Evolutionary conservation across 176 grass and related monocot species (phyloP).

Genomic region (Carex myosuroides): DNA sequence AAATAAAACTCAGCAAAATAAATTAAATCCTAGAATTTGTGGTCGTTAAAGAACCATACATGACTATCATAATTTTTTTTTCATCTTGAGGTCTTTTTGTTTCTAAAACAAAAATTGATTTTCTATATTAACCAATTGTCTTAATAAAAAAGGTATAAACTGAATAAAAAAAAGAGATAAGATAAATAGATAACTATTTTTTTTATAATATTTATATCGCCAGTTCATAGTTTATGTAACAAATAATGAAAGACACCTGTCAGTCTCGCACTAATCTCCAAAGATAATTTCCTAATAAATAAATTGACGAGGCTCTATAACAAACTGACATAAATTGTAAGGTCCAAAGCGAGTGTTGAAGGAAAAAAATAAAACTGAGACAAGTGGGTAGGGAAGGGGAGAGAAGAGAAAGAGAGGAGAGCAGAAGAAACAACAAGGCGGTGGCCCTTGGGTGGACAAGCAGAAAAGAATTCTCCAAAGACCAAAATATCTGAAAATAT

Average conservation of each 20-base stretch:
- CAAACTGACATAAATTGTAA: not conserved
- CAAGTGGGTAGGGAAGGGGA: not conserved
- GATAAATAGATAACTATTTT: not conserved
- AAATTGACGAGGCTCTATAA: not conserved
- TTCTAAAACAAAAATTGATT: not conserved
- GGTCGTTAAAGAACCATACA: not conserved
- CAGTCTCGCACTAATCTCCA: not conserved
- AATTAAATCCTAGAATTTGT: not conserved
- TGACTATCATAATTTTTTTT: not conserved
- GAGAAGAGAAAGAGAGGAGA: not conserved
- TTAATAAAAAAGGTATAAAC: not conserved
- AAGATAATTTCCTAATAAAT: not conserved
- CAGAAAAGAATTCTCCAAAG: not conserved
- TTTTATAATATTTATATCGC: not conserved
- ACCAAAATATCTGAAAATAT: constrained; percentile 19
- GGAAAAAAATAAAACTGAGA: not conserved
- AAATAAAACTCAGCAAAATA: not conserved
- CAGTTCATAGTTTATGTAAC: not conserved
- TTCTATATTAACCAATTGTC: not conserved
- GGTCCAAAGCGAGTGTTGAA: not conserved
- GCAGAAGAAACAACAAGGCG: not conserved
- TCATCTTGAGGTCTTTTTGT: not conserved
- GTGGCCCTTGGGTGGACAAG: not conserved
- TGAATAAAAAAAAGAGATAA: not conserved
- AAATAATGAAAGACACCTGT: not conserved